Evolutionary conservation across 805 yeast species (phyloP).

Genomic region (Vanderwaltozyma yarrowii): DNA sequence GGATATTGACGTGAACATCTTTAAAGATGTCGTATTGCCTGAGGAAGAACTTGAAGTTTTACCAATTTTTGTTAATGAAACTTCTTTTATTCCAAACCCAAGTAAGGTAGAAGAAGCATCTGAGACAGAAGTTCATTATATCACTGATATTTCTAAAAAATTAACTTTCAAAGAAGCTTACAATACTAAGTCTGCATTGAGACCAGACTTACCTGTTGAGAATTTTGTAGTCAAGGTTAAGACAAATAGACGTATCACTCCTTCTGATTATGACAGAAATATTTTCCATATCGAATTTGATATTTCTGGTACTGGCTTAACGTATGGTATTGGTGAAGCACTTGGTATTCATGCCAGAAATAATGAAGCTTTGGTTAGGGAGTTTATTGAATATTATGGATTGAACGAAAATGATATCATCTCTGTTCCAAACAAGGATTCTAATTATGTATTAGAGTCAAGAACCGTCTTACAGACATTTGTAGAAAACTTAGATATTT

Average conservation of each 20-base stretch:
- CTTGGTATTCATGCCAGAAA: slow-evolving; percentile 92
- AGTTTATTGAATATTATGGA: slow-evolving; percentile 63
- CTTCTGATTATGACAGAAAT: slow-evolving; percentile 80
- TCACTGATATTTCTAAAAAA: slow-evolving; percentile 47
- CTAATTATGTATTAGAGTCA: slow-evolving; percentile 46
- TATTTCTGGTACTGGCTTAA: slow-evolving; percentile 79
- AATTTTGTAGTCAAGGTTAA: slow-evolving; percentile 83
- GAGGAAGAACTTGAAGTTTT: slow-evolving; percentile 25
- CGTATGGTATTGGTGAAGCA: slow-evolving; percentile 92
- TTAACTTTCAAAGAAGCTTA: slow-evolving; percentile 78
- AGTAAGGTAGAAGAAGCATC: slow-evolving; percentile 33
- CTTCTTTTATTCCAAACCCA: slow-evolving; percentile 57
- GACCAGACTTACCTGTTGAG: slow-evolving; percentile 84
- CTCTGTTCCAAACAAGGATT: slow-evolving; percentile 60
- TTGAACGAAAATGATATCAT: slow-evolving; percentile 59
- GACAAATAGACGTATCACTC: slow-evolving; percentile 87
- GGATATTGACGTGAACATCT: slow-evolving; percentile 27
- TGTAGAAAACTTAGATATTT: slow-evolving; percentile 70
- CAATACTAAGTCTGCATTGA: slow-evolving; percentile 43
- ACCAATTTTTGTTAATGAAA: slow-evolving; percentile 49
- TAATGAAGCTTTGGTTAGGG: slow-evolving; percentile 49
- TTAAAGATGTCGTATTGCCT: background rate
- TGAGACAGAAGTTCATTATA: slow-evolving; percentile 26
- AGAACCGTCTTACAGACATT: slow-evolving; percentile 78
- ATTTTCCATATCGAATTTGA: slow-evolving; percentile 96